Conservation (phyloP, 163 green algal genomes). For the Botryococcus braunii region DNA sequence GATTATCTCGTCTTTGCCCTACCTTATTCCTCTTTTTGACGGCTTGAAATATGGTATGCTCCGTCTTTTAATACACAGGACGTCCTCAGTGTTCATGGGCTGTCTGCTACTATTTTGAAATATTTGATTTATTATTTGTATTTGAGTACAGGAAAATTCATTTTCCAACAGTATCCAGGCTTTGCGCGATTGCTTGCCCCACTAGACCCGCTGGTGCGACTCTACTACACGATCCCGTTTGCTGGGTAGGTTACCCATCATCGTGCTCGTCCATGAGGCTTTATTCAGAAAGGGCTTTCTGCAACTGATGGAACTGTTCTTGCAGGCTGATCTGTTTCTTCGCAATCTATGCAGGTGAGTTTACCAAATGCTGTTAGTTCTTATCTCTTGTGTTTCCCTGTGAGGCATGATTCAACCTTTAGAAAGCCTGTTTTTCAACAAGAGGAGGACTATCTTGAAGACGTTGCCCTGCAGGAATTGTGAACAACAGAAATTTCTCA, state of each 20-base stretch:
- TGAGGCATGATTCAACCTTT: too few relatives aligned
- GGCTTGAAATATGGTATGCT: conserved; percentile 51
- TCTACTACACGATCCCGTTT: conserved; percentile 74
- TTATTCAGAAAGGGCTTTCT: not conserved
- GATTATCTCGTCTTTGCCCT: conserved; percentile 40
- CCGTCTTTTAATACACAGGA: too few relatives aligned
- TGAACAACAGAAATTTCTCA: conserved; percentile 67
- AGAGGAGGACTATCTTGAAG: too few relatives aligned
- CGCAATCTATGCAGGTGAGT: conserved; percentile 75
- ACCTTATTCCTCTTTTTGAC: conserved; percentile 68
- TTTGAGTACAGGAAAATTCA: conserved; percentile 47
- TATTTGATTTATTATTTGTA: not conserved
- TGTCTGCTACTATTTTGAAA: not conserved
- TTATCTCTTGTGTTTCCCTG: too few relatives aligned
- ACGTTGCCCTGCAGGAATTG: too few relatives aligned
- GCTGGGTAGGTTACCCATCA: conserved; percentile 35
- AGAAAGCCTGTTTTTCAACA: too few relatives aligned
- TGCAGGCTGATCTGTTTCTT: conserved; percentile 76
- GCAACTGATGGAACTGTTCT: not conserved
- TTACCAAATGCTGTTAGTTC: too few relatives aligned
- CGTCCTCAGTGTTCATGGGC: not conserved
- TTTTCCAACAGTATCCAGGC: conserved; percentile 66
- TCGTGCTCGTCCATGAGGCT: not conserved
- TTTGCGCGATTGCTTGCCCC: conserved; percentile 51
- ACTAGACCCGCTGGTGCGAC: conserved; percentile 50